phyloP scores from a whole-genome alignment of 2,329 filamentous ascomycete species.

The Sporothrix phasma region DNA sequence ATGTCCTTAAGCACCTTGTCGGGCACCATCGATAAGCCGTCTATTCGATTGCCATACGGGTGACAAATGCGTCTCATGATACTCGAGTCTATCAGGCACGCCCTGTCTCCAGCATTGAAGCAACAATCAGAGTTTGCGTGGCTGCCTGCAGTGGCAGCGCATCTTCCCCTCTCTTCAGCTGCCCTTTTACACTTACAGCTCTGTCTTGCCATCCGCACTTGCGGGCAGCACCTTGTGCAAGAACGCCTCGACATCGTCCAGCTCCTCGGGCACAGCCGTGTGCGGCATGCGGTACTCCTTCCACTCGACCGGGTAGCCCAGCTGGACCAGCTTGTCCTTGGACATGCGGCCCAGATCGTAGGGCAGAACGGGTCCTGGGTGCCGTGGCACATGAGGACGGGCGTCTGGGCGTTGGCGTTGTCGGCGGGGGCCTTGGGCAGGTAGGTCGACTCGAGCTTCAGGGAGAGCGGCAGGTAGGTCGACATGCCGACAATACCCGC shows the following conservation, averaged over 20 bases:
- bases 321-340: constrained; percentile 53
- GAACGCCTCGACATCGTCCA: constrained; percentile 67
- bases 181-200: constrained; percentile 8
- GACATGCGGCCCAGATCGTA: constrained; percentile 59
- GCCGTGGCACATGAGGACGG: constrained; percentile 87
- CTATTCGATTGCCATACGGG: too few relatives aligned
- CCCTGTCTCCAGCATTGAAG: too few relatives aligned
- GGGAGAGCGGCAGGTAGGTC: constrained; percentile 62
- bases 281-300: constrained; percentile 68
- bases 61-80: too few relatives aligned
- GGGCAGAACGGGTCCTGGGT: constrained; percentile 62
- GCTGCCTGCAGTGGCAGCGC: background rate
- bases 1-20: too few relatives aligned
- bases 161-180: too few relatives aligned
- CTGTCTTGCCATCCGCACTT: constrained; percentile 24
- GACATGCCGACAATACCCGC: constrained; percentile 84
- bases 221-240: constrained; percentile 38
- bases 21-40: too few relatives aligned
- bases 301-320: constrained; percentile 66
- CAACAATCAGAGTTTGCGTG: background rate
- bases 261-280: constrained; percentile 65
- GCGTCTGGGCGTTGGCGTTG: constrained; percentile 56
- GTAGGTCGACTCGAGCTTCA: constrained; percentile 51
- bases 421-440: constrained; percentile 43
- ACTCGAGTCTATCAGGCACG: too few relatives aligned